Conservation (phyloP, 148 eudicot species). For the Nepenthes mirabilis region DNA sequence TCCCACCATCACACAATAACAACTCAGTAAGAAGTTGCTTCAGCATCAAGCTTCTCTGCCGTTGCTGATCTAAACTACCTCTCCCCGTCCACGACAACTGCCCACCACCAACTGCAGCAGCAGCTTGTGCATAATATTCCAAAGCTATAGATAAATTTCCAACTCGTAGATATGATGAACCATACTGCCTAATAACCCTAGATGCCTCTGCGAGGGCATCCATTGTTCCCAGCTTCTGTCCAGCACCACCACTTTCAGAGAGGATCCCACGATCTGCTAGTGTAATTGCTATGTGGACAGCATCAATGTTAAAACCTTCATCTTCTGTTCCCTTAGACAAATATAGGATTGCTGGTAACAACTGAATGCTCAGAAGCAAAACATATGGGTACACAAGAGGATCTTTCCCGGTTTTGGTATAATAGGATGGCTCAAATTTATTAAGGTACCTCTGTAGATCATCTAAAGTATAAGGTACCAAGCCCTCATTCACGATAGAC, state of each 20-base stretch:
- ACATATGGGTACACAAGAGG: conserved; percentile 91
- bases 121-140: conserved; percentile 91
- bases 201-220: conserved; percentile 89
- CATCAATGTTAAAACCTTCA: conserved; percentile 71
- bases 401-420: conserved; percentile 89
- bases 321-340: conserved; percentile 72
- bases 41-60: conserved; percentile 82
- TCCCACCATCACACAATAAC: conserved; percentile 63
- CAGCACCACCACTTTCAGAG: conserved; percentile 58
- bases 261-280: conserved; percentile 75
- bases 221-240: conserved; percentile 65
- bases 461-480: conserved; percentile 65
- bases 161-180: conserved; percentile 66
- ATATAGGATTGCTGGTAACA: conserved; percentile 65
- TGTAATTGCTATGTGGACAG: conserved; percentile 66
- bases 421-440: conserved; percentile 93
- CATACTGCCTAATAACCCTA: conserved; percentile 82
- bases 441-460: conserved; percentile 85
- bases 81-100: conserved; percentile 83
- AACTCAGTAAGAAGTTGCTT: conserved; percentile 86
- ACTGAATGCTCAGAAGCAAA: conserved; percentile 79
- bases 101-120: conserved; percentile 90
- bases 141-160: conserved; percentile 62
- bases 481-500: conserved; percentile 51
- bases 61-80: conserved; percentile 75